These are phyloP conservation scores for Escallonia rubra DNA, from an alignment of 129 eudicot genomes.

Conservation along the genomic window DNA sequence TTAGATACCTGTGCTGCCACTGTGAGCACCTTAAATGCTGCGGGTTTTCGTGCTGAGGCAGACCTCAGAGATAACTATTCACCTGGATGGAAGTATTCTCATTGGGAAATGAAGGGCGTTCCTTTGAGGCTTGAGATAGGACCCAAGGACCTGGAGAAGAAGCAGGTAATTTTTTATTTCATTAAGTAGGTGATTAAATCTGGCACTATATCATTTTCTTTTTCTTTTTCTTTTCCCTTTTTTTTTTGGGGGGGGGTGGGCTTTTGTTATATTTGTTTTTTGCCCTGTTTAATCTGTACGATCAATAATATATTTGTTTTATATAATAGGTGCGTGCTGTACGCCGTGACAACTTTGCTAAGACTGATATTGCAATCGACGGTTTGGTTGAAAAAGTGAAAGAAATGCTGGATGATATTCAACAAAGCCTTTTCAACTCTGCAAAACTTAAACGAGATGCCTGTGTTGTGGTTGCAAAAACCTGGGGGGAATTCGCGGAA, in stretches of 20 bases:
- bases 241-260: neutral
- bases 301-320: neutral
- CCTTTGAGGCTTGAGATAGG: constrained; percentile 91
- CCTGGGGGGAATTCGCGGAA: constrained; percentile 48
- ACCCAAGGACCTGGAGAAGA: constrained; percentile 81
- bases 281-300: too few relatives aligned
- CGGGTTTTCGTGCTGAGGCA: constrained; percentile 77
- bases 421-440: constrained; percentile 35
- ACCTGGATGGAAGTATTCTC: constrained; percentile 97
- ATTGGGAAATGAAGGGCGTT: constrained; percentile 98
- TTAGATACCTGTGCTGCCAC: constrained; percentile 65
- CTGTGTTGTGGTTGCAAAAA: constrained; percentile 32
- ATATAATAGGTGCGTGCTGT: constrained; percentile 46
- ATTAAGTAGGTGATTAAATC: too few relatives aligned
- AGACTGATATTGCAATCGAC: constrained; percentile 49
- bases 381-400: constrained; percentile 42
- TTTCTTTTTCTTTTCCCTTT: neutral
- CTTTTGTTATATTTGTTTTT: neutral
- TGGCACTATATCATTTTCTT: neutral
- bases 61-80: constrained; percentile 86
- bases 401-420: constrained; percentile 36
- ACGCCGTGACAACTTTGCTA: constrained; percentile 48
- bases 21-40: constrained; percentile 50
- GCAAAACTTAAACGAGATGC: constrained; percentile 52
- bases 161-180: constrained; percentile 40